Evolutionary conservation across 345 rosid species (phyloP), one percentile per base, ranked within the genome.

Genomic region (Eucalyptus virginea): DNA sequence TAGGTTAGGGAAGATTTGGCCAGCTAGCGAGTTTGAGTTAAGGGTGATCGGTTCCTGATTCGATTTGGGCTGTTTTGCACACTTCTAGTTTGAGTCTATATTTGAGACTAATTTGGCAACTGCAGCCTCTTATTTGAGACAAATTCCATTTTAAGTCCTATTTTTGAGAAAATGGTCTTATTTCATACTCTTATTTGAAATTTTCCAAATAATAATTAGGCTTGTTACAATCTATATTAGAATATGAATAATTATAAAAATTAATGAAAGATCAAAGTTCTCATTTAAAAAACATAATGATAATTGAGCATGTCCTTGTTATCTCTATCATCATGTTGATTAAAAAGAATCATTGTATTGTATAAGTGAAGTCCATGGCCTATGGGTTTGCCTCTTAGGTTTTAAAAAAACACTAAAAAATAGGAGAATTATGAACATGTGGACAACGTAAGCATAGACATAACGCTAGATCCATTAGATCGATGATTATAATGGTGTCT

Each of bases 21-120:
- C 0, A 15, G 6, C 10, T n/a, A 1, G 77, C 0, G 21, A n/a
- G 37, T 14, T 65, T 17, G 10, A 65, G 19, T 18, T 52, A 21
- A 52, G 26, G 26, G 11, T 21, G 58, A 52, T 56, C 0, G 2
- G 14, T 9, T 24, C 6, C 2, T 10, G 1, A 56, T 56, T 56
- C 1, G 30, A 56, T 56, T 5, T 52, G 26, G 58, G 10, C 0
- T 52, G 0, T 52, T 52, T 52, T 52, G 58, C 58, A 21, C 26
- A 52, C 58, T 52, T 52, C 26, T 52, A 52, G 58, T 52, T 52
- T 52, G 58, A 52, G 58, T 52, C 11, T 21, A 52, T 62, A 62
- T 62, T 62, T 12, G 23, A 67, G 40, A 32, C 23, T 67, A 67
- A 32, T 5, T 32, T 67, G 6, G 11, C 0, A 0, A 67, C 1